Conservation (phyloP, 306 rosid species). For the Ceratonia siliqua region DNA sequence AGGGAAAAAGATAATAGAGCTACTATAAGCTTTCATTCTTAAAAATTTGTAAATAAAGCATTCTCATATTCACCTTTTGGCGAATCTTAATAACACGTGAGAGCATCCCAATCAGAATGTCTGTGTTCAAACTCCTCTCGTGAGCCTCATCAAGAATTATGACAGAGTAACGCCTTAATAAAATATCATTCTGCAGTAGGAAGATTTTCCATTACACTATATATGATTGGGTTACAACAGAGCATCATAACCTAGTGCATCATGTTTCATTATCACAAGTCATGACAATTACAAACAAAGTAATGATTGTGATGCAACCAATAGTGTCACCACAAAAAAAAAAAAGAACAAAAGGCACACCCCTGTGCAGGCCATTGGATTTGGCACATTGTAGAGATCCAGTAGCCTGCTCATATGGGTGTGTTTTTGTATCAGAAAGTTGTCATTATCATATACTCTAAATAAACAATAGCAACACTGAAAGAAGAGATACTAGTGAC, state of each 20-base stretch:
- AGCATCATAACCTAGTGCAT: background rate
- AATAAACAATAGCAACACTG: background rate
- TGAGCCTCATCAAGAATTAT: constrained; percentile 93
- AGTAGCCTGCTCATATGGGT: too few relatives aligned
- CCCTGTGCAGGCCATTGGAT: too few relatives aligned
- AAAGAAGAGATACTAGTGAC: constrained; percentile 1
- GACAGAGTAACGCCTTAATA: constrained; percentile 78
- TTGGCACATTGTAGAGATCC: too few relatives aligned
- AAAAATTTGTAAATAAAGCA: constrained; percentile 12
- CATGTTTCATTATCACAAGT: background rate
- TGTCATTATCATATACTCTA: too few relatives aligned
- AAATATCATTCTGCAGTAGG: constrained; percentile 70
- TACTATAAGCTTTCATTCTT: background rate
- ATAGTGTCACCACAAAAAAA: background rate
- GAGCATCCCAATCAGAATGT: constrained; percentile 91
- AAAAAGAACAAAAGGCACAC: too few relatives aligned
- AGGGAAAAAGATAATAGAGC: constrained; percentile 24
- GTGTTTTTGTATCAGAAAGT: too few relatives aligned
- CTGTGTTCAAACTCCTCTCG: constrained; percentile 97
- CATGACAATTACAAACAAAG: background rate
- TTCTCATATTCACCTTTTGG: constrained; percentile 53
- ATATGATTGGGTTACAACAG: constrained; percentile 13
- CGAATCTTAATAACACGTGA: constrained; percentile 72
- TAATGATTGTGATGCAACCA: background rate
- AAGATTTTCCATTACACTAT: constrained; percentile 28